Evolutionary conservation across 495 filamentous ascomycete species (phyloP), one percentile per base, ranked within the genome.

Genomic region (Xylaria bambusicola): DNA sequence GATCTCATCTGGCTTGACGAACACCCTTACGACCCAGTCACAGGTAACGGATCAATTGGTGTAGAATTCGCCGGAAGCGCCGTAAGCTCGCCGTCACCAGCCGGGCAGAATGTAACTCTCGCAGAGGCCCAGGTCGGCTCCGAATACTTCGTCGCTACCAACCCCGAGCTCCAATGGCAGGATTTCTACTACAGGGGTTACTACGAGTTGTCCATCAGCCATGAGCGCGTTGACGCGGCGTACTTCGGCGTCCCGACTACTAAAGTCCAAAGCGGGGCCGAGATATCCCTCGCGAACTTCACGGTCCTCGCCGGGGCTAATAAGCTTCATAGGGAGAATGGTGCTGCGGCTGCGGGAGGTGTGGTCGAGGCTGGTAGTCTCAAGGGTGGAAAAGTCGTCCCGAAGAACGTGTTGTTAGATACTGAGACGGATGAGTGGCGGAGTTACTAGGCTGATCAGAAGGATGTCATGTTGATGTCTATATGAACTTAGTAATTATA

Each of bases 51-150:
- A 12, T 67, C 77, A 36, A 70, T 88, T 31, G 85, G 84, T 29
- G 84, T 86, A 47, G 85, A 88, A 63, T 85, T 88, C 58, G 85
- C 79, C 15, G 85, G 84, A 29, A 76, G 82, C 0, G 83, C 83
- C 12, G 83, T 88, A 42, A 77, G 73, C 31, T 82, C 79, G 33
- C 75, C 78, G 4, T 77, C 75, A 27, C 83, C 82, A 0, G 71
- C 67, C 29, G 83, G 82, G 15, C 73, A 78, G 45, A 82, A 82
- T 62, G 75, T 81, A 23, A 73, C 76, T 7, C 67, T 84, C 44
- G 63, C 62, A 5, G 65, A 52, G 15, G 79, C 81, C 6, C 74
- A 78, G 52, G 66, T 66, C 35, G 55, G 57, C 35, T 74, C 77
- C n/a, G 57, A 72, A 13, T 70, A 65, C 29, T 71, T 84, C 17